phyloP scores from a whole-genome alignment of 495 filamentous ascomycete genomes.

The Trichoderma parareesei region DNA sequence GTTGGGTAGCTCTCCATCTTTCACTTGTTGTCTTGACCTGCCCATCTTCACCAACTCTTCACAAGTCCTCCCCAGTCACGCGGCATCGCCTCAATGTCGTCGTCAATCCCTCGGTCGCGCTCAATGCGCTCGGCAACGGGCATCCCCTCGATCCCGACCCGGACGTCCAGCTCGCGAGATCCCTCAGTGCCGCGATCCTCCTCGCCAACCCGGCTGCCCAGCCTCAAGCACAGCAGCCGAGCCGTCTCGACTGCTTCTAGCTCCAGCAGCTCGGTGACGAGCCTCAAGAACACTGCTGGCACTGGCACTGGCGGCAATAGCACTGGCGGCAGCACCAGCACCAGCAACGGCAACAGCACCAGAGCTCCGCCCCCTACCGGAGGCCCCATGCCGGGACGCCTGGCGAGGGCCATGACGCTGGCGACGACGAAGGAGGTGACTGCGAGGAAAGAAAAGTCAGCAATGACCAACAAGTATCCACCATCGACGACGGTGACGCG shows the following conservation, averaged over 20 bases:
- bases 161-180: neutral
- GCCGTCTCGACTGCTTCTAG: conserved; percentile 19
- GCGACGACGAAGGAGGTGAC: conserved; percentile 6
- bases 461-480: conserved; percentile 8
- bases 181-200: conserved; percentile 14
- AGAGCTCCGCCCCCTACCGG: conserved; percentile 12
- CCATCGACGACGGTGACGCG: conserved; percentile 11
- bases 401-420: conserved; percentile 5
- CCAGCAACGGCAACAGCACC: conserved; percentile 17
- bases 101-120: neutral
- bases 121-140: neutral
- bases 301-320: too few relatives aligned
- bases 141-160: neutral
- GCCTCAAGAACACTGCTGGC: conserved; percentile 5
- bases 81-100: neutral
- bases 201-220: conserved; percentile 42
- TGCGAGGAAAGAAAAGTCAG: neutral
- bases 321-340: too few relatives aligned
- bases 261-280: conserved; percentile 13
- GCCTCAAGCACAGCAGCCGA: conserved; percentile 29
- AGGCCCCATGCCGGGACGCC: conserved; percentile 10
- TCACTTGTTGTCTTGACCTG: too few relatives aligned
- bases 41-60: neutral
- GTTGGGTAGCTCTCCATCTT: too few relatives aligned
- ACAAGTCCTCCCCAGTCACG: neutral